A percentile compares a stretch with the other conserved stretches of the same genome.
Evolutionary conservation across 2,329 filamentous ascomycete species (phyloP).

Genomic region (Byssothecium circinans): DNA sequence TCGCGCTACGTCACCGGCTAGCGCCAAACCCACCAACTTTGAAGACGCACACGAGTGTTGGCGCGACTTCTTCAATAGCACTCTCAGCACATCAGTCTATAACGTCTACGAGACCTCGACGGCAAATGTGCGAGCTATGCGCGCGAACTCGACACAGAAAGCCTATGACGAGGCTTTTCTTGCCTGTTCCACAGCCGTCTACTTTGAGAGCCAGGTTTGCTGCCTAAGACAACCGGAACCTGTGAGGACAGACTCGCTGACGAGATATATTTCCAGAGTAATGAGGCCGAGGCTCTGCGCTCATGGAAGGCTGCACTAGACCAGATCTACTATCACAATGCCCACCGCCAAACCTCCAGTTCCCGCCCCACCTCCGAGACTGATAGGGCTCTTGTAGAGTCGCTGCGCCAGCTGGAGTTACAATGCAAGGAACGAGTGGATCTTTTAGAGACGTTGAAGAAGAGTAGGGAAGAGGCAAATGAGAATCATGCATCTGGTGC

Average conservation of each 20-base stretch:
- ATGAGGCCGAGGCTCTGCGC: constrained; percentile 85
- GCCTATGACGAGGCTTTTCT: constrained; percentile 97
- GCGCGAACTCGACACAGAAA: constrained; percentile 79
- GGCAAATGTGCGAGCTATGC: constrained; percentile 40
- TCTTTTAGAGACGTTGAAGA: constrained; percentile 76
- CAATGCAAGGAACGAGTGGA: constrained; percentile 95
- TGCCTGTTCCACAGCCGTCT: constrained; percentile 91
- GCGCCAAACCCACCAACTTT: constrained; percentile 13
- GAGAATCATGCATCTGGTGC: constrained; percentile 31
- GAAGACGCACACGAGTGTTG: background rate
- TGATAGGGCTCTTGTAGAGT: constrained; percentile 79
- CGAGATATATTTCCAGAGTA: constrained; percentile 62
- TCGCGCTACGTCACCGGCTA: constrained; percentile 34
- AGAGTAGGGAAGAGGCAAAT: constrained; percentile 61
- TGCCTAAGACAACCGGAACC: constrained; percentile 2
- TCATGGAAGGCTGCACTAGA: constrained; percentile 89
- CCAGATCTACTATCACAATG: constrained; percentile 84
- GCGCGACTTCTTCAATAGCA: too few relatives aligned
- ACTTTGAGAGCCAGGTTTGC: constrained; percentile 86
- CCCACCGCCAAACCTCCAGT: constrained; percentile 69
- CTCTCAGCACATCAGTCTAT: too few relatives aligned
- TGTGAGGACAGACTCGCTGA: constrained; percentile 4
- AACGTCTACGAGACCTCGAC: background rate
- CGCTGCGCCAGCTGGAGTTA: constrained; percentile 77
- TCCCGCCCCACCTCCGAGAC: constrained; percentile 77